Base-by-base conservation (phyloP, 2,329 filamentous ascomycete genomes). In the Fusarium sambucinum region DNA sequence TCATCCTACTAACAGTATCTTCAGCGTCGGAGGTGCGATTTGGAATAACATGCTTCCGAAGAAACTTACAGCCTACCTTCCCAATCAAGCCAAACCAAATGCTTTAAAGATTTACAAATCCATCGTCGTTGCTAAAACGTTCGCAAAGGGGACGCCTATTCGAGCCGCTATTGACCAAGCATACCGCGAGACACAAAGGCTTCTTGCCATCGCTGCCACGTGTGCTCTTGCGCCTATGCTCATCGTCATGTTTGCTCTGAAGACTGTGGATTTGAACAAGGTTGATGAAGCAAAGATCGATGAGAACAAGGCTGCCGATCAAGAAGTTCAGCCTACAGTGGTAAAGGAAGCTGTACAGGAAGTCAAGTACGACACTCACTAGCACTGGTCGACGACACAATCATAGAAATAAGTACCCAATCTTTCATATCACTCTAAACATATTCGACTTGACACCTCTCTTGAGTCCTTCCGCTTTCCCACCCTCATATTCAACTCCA, bases 401-500 rank as follows among this genome's bases (percentile, higher is more conserved):
- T 27, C 27, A 8, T 27, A 27, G 8, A 9, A 27, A 27, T 7
- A 27, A 27, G 27, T 27, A 27, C 8, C 27, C 27, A 27, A 27
- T 27, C 27, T 27, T 27, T 33, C 25, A 71, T 21, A 92, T 92
- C 62, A 90, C 86, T 17, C 90, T 82, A 76, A 94, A 94, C 90
- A 93, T 93, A 71, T 93, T 93, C 53, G 90, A 87, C 76, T 85
- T 89, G 13, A 94, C 92, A 35, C 89, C 85, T 50, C 91, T 82
- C 79, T 93, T 94, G 85, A 94, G 90, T 0, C 89, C 83, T 8
- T 88, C 88, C 0, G 92, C 87, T 75, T 90, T 85, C 0, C 92
- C 92, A 70, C 92, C 85, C 76, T 94, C 92, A 63, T 92, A 90
- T 77, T 94, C 91, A 6, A 94, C 80, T 1, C 91, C 92, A 5